phyloP scores from a whole-genome alignment of 116 monocot genomes.

The Cymodocea nodosa region DNA sequence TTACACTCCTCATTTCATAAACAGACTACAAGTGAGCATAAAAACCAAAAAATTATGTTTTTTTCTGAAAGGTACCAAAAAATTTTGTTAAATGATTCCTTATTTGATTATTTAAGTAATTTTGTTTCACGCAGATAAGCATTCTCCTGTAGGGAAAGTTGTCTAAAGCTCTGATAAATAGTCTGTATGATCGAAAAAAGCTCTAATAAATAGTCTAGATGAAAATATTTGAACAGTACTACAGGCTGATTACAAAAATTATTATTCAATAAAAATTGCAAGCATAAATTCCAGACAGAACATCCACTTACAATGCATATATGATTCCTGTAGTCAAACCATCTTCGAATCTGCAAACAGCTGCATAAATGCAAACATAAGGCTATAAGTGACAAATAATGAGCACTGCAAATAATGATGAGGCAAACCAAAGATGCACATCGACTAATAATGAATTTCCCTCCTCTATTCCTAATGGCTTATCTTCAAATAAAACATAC shows the following conservation, averaged over 20 bases:
- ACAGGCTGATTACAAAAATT: not conserved
- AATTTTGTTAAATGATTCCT: no score
- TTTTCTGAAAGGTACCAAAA: no score
- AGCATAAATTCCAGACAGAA: not conserved
- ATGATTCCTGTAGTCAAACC: conserved; percentile 95
- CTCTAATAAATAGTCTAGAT: not conserved
- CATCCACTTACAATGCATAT: conserved; percentile 84
- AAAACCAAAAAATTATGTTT: not conserved
- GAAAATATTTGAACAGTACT: not conserved
- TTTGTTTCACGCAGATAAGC: no score
- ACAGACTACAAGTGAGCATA: not conserved
- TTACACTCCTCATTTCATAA: conserved; percentile 19
- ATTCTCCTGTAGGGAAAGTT: not conserved
- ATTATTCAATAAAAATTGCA: not conserved
- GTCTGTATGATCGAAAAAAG: not conserved
- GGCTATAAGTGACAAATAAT: not conserved
- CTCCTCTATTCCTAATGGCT: conserved; percentile 1
- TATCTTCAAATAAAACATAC: conserved; percentile 23
- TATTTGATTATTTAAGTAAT: no score
- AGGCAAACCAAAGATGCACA: not conserved
- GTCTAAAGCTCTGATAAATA: not conserved
- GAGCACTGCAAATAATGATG: not conserved
- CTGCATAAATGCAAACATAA: conserved; percentile 31
- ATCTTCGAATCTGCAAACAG: conserved; percentile 76
- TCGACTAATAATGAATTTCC: not conserved